phyloP scores from a whole-genome alignment of 345 rosid species.

The Eucalyptus curtisii region DNA sequence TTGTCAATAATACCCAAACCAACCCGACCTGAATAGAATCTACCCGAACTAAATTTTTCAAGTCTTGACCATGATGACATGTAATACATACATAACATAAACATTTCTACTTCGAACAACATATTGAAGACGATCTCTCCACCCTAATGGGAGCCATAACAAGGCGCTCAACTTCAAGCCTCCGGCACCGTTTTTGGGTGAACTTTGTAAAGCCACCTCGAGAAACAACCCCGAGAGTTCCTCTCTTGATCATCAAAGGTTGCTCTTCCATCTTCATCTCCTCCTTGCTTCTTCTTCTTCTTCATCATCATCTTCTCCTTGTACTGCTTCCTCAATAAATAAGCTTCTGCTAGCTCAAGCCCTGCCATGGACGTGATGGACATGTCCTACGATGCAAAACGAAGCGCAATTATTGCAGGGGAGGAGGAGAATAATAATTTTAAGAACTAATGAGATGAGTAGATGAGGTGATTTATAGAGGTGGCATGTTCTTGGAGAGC shows the following conservation, averaged over 20 bases:
- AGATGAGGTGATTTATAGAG: neutral
- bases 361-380: neutral
- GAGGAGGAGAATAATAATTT: neutral
- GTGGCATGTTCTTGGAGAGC: neutral
- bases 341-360: neutral
- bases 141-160: neutral
- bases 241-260: neutral
- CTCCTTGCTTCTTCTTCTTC: neutral
- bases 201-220: neutral
- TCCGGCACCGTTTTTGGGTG: neutral
- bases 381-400: neutral
- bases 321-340: neutral
- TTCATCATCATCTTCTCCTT: neutral
- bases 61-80: neutral
- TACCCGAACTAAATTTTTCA: neutral
- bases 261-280: neutral
- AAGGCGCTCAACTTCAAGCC: neutral
- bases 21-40: accelerated
- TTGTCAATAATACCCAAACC: neutral
- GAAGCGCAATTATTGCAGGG: neutral
- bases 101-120: neutral
- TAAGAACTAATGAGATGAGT: neutral
- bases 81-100: neutral
- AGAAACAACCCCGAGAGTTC: neutral
- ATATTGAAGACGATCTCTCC: neutral